These are phyloP conservation scores for Xeromyces bisporus DNA, from an alignment of 495 filamentous ascomycete species.

Conservation along the genomic window DNA sequence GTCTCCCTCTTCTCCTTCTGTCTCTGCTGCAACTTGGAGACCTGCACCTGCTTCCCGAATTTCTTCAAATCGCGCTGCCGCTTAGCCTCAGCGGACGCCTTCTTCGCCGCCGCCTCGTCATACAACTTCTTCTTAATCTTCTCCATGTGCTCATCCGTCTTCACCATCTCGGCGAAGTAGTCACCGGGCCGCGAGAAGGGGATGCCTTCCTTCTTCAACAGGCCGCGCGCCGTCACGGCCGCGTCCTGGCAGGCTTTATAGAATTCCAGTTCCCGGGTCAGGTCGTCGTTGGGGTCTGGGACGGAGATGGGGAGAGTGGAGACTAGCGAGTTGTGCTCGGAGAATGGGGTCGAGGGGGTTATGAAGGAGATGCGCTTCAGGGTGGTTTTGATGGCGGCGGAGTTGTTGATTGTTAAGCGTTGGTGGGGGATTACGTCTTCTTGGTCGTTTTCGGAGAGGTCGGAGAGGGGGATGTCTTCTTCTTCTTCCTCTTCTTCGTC, in stretches of 20 bases:
- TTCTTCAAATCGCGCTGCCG: constrained; percentile 93
- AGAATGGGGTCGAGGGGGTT: constrained; percentile 40
- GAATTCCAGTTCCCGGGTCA: constrained; percentile 82
- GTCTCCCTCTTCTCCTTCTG: constrained; percentile 79
- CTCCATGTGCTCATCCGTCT: constrained; percentile 95
- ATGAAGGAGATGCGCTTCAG: constrained; percentile 62
- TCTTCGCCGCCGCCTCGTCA: constrained; percentile 81
- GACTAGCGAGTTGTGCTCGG: constrained; percentile 44
- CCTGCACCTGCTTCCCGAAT: constrained; percentile 97
- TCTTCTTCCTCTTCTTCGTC: constrained; percentile 30
- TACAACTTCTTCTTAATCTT: constrained; percentile 85
- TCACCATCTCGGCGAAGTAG: constrained; percentile 98
- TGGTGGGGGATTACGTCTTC: constrained; percentile 78
- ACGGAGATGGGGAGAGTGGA: constrained; percentile 36
- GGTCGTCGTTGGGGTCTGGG: constrained; percentile 66
- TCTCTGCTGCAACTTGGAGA: constrained; percentile 86
- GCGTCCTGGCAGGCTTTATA: constrained; percentile 79
- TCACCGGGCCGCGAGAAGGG: constrained; percentile 78
- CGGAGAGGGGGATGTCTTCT: constrained; percentile 67
- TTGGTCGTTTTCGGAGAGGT: constrained; percentile 64
- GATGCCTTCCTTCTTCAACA: constrained; percentile 65
- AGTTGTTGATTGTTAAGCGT: constrained; percentile 95
- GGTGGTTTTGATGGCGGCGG: constrained; percentile 58
- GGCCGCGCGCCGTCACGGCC: constrained; percentile 47
- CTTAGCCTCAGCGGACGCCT: constrained; percentile 78